Evolutionary conservation across 202 grass and related monocot genomes (phyloP).

Genomic region (Saccharum hybrid): DNA sequence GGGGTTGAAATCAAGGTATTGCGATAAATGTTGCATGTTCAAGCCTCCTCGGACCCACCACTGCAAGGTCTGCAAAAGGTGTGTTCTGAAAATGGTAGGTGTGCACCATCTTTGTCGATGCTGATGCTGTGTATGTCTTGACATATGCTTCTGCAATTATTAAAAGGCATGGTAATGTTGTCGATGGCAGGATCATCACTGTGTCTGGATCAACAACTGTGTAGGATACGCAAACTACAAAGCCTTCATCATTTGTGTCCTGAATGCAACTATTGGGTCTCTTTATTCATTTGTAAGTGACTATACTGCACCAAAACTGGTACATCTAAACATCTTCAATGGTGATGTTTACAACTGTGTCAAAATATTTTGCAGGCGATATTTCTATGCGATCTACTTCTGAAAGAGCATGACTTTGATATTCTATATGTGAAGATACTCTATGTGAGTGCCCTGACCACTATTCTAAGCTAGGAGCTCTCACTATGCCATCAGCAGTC

Average conservation of each 20-base stretch:
- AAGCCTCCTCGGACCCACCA: conserved; percentile 89
- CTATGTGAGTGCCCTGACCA: conserved; percentile 66
- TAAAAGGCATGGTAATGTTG: conserved; percentile 10
- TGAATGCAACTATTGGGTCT: conserved; percentile 81
- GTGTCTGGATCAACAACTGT: conserved; percentile 95
- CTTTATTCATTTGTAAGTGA: conserved; percentile 78
- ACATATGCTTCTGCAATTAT: neutral
- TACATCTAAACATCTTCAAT: neutral
- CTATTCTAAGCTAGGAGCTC: conserved; percentile 22
- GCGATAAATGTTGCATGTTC: conserved; percentile 81
- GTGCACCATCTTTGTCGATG: conserved; percentile 21
- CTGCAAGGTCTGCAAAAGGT: conserved; percentile 90
- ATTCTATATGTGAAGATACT: conserved; percentile 63
- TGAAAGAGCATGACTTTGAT: conserved; percentile 65
- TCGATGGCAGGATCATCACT: conserved; percentile 90
- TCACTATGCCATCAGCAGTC: conserved; percentile 1
- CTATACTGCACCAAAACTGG: neutral
- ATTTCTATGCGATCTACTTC: conserved; percentile 70
- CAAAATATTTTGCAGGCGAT: conserved; percentile 58
- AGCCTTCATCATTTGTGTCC: conserved; percentile 78
- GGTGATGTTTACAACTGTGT: neutral
- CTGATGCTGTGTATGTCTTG: conserved; percentile 13
- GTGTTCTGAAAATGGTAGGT: conserved; percentile 95
- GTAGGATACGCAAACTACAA: conserved; percentile 97
- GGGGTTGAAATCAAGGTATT: conserved; percentile 78